Base-by-base conservation (phyloP, 2,329 filamentous ascomycete genomes). In the Gnomoniopsis smithogilvyi region DNA sequence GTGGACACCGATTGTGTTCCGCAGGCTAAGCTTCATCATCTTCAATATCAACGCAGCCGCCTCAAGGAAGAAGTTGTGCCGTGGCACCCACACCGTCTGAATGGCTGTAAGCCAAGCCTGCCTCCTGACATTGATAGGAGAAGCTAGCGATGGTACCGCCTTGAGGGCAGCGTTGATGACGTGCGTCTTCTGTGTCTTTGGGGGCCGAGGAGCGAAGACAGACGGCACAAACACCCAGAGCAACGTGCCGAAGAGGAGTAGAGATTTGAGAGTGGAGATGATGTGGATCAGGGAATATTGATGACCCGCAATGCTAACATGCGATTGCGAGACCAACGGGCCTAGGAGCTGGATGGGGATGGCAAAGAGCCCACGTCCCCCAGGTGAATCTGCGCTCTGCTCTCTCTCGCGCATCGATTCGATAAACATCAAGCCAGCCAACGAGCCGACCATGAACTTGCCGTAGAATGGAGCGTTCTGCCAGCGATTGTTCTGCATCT, bases 81-180 rank as follows among this genome's bases (percentile, higher is more conserved):
- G 85, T 12, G 94, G 94, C 15, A 97, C 90, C 84, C 92, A 96
- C 24, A 96, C 91, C 3, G 90, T 94, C 74, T 96, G 93, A 60
- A 96, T 88, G 8, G 93, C 91, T 3, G 93, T 97, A 59, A 96
- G 86, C 93, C 94, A 97, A 34, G 93, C 93, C 71, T 92, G 90
- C 61, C 89, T 87, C 53, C 92, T 88, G 49, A 96, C 89, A 65
- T 95, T 86, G 58, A 96, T 92, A 0, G 93, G 89, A 0, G 92
- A 93, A 3, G 90, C 86, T 59, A 92, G 78, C 2, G 90, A 92
- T 2, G 90, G 89, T 6, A 85, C 87, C 19, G 81, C 77, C 64
- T 76, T 71, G 6, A 81, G 71, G 1, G 75, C 72, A 7, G 69
- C 41, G 48, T 56, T 66, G 36, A 63, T 49, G 38, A 76, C 61